A percentile compares a stretch with the other conserved stretches of the same genome.
These are phyloP conservation scores for Colletotrichum sp. DNA, from an alignment of 2,329 filamentous ascomycete species.

Conservation along the genomic window DNA sequence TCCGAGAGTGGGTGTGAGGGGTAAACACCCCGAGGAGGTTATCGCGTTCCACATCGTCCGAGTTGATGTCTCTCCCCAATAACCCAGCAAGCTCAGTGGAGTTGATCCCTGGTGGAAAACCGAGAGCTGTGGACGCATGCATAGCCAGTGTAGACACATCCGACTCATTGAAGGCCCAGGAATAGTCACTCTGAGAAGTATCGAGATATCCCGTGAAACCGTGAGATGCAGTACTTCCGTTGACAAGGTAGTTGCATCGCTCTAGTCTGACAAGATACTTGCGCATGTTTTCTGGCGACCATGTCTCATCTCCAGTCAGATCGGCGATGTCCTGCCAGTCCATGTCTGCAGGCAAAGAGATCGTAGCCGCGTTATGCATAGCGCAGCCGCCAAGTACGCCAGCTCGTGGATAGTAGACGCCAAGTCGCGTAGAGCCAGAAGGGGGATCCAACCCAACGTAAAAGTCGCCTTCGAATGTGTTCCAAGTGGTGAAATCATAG, in stretches of 20 bases:
- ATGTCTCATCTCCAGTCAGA: conserved; percentile 64
- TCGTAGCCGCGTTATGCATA: conserved; percentile 65
- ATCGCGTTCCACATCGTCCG: background rate
- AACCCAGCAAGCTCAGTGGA: background rate
- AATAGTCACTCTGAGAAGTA: background rate
- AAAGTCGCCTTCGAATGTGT: conserved; percentile 34
- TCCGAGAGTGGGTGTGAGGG: background rate
- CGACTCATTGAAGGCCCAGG: background rate
- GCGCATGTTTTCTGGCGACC: conserved; percentile 64
- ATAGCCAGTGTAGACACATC: background rate
- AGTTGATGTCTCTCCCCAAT: background rate
- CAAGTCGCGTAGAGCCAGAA: conserved; percentile 40
- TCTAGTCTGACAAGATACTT: conserved; percentile 24
- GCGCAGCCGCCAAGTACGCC: conserved; percentile 55
- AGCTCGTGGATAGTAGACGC: conserved; percentile 50
- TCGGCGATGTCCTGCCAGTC: conserved; percentile 64
- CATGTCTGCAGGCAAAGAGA: conserved; percentile 60
- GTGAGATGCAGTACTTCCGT: background rate
- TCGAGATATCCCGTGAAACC: background rate
- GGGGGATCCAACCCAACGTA: conserved; percentile 40
- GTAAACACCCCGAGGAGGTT: background rate
- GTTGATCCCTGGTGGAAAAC: background rate
- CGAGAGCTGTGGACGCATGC: background rate
- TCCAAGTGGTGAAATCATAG: conserved; percentile 53
- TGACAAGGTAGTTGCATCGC: background rate